Percentiles rank a stretch among this genome's conserved stretches.
Conservation (phyloP, 78 protist species). For the Anaeramoeba flamelloides region DNA sequence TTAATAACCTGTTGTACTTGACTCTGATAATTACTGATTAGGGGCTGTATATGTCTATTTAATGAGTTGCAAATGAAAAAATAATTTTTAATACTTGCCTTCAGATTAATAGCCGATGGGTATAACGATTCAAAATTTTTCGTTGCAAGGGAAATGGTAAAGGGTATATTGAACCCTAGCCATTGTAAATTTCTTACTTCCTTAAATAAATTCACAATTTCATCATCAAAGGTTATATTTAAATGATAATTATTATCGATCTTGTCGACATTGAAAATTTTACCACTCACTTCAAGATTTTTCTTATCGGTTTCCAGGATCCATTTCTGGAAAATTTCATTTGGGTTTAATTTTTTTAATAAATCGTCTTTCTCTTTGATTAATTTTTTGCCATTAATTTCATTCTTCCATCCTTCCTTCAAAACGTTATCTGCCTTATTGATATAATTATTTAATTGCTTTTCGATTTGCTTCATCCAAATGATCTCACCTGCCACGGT, state of each 20-base stretch:
- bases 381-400: constrained; percentile 55
- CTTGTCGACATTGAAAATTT: background rate
- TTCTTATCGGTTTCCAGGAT: background rate
- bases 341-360: constrained; percentile 24
- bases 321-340: background rate
- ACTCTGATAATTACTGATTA: constrained; percentile 40
- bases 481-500: constrained; percentile 9
- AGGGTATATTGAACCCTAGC: constrained; percentile 2
- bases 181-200: background rate
- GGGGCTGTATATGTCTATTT: constrained; percentile 18
- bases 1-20: constrained; percentile 35
- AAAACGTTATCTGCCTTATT: constrained; percentile 66
- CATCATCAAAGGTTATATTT: background rate
- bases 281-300: background rate
- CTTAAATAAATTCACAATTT: background rate
- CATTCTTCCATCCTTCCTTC: constrained; percentile 59
- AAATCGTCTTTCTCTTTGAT: constrained; percentile 39
- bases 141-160: constrained; percentile 18
- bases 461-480: constrained; percentile 73
- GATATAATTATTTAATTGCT: constrained; percentile 60
- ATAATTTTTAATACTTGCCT: constrained; percentile 45
- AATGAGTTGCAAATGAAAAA: constrained; percentile 21
- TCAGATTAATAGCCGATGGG: constrained; percentile 50
- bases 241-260: background rate
- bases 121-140: constrained; percentile 34